Conservation (phyloP, 2,329 filamentous ascomycete species). For the Lachnellula arida region DNA sequence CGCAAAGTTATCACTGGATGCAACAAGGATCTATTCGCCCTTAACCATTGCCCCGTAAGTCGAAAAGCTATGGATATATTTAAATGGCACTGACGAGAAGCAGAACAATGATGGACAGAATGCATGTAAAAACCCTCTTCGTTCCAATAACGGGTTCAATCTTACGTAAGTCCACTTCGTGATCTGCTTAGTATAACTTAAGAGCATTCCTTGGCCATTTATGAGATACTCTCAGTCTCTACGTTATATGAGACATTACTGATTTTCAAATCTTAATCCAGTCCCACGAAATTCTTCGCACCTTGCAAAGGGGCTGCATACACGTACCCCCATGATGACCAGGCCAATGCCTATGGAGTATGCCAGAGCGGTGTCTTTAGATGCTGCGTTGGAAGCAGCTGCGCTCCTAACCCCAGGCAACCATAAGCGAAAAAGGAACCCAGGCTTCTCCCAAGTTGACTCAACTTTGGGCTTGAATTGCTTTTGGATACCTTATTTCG, state of each 20-base stretch:
- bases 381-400: constrained; percentile 1
- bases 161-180: neutral
- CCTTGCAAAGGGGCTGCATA: neutral
- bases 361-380: neutral
- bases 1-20: neutral
- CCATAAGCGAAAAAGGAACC: neutral
- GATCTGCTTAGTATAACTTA: no score
- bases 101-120: neutral
- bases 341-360: neutral
- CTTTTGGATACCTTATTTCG: no score
- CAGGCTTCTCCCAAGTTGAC: no score
- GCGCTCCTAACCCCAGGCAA: neutral
- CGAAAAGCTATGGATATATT: neutral
- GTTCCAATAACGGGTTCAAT: neutral
- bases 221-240: no score
- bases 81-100: neutral
- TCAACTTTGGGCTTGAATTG: no score
- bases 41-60: constrained; percentile 1
- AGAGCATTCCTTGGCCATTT: no score
- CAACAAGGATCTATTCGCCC: neutral
- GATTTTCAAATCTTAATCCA: no score
- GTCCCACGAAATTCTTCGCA: constrained; percentile 1
- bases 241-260: no score
- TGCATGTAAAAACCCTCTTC: neutral
- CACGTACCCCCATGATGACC: neutral